Evolutionary conservation across 108 stramenopile genomes (phyloP).

Genomic region (Pseudonitzschia multiseries): DNA sequence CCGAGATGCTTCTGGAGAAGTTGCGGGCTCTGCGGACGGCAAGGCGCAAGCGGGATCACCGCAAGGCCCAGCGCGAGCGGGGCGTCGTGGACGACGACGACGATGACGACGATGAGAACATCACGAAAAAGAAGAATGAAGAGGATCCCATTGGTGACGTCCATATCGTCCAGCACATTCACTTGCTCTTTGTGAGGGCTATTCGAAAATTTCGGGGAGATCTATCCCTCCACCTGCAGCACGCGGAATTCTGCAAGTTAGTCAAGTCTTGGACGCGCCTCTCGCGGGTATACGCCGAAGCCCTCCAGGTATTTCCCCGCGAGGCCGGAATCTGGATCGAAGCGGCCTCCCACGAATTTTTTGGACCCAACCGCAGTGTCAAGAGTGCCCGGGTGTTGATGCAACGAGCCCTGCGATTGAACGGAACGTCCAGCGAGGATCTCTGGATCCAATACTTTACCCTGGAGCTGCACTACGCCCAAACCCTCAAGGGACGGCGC

Average conservation of each 20-base stretch:
- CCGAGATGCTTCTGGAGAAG: conserved; percentile 65
- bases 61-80: conserved; percentile 28
- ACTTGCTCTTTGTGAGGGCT: conserved; percentile 71
- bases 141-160: conserved; percentile 60
- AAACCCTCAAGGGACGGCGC: conserved; percentile 67
- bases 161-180: conserved; percentile 79
- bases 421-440: conserved; percentile 53
- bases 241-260: conserved; percentile 71
- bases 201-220: conserved; percentile 76
- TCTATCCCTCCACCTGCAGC: conserved; percentile 58
- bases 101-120: conserved; percentile 22
- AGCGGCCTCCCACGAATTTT: conserved; percentile 83
- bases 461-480: conserved; percentile 82
- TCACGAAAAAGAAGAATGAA: conserved; percentile 32
- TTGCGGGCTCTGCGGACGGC: conserved; percentile 63
- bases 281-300: conserved; percentile 72
- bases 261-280: conserved; percentile 49
- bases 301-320: conserved; percentile 75
- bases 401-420: conserved; percentile 81
- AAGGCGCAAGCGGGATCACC: conserved; percentile 42
- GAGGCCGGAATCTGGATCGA: conserved; percentile 82
- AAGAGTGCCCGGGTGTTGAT: conserved; percentile 78
- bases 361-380: conserved; percentile 62
- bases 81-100: conserved; percentile 24
- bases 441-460: conserved; percentile 84